Base-by-base conservation (phyloP, 805 yeast species). In the Barnettozyma vustinii region DNA sequence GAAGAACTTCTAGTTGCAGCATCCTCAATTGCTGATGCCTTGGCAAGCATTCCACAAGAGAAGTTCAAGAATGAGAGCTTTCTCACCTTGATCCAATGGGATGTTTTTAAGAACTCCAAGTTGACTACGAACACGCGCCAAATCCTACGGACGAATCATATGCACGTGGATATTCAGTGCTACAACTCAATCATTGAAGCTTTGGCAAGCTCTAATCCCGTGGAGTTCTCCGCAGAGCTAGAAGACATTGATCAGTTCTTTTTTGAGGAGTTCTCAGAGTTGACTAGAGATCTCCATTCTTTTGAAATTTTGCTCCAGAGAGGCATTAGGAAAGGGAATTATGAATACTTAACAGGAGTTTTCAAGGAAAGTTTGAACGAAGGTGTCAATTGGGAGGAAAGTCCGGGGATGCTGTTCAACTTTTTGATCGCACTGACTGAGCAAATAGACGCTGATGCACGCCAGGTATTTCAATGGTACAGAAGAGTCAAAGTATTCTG, bases 331-430 rank as follows among this genome's bases (percentile, higher is more conserved):
- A 33, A 36, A 9, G 9, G n/a, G 5, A 33, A 51, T 37, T 33
- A 45, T 5, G 9, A 8, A 1, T 27, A 19, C 4, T n/a, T 58
- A 42, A 58, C 67, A 16, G 47, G 57, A 16, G 40, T 68, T 7
- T 75, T 74, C 56, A 56, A 68, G 6, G 56, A 64, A 10, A 62
- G 70, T 43, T 55, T 72, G 7, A 53, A 61, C 5, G 57, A 67
- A 25, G 78, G 76, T 33, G 67, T 72, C 6, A 69, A 70, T 25
- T 78, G 83, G 81, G 67, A 64, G 27, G 56, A 56, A 26, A 51
- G 55, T 37, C 40, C 50, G 12, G 26, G 42, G 4, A 53, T 56
- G 5, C 56, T 71, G 20, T 61, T 59, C 44, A 56, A 60, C 18
- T 57, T 71, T 37, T 51, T 69, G 9, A 56, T 56, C 2, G 57